phyloP scores from a whole-genome alignment of 108 stramenopile species.

The Cyclotella distinguenda region DNA sequence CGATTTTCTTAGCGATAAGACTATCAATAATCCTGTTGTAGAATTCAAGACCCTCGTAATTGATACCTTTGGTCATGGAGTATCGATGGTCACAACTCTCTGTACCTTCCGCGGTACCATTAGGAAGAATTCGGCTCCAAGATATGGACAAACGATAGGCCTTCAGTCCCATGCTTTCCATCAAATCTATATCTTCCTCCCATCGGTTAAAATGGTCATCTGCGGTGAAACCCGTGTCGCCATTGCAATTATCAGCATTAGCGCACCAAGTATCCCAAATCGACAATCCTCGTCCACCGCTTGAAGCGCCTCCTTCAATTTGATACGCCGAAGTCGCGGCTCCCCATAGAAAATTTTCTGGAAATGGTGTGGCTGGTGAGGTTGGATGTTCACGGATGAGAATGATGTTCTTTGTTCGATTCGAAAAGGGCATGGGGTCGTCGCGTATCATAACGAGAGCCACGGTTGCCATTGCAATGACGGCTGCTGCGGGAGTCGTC shows the following conservation, averaged over 20 bases:
- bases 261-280: constrained; percentile 91
- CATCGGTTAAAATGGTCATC: constrained; percentile 91
- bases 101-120: constrained; percentile 49
- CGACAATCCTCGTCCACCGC: constrained; percentile 78
- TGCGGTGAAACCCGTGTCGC: constrained; percentile 81
- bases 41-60: constrained; percentile 78
- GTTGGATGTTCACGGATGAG: background rate
- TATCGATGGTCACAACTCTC: constrained; percentile 18
- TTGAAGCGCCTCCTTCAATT: constrained; percentile 83
- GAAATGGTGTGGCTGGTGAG: constrained; percentile 38
- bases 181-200: constrained; percentile 78
- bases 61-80: constrained; percentile 35
- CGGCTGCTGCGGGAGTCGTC: background rate
- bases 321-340: constrained; percentile 89
- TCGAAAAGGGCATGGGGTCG: background rate
- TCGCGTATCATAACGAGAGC: background rate
- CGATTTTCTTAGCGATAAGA: constrained; percentile 75
- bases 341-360: constrained; percentile 82
- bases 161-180: constrained; percentile 77
- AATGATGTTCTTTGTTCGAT: background rate
- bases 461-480: background rate
- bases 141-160: constrained; percentile 92
- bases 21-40: constrained; percentile 87
- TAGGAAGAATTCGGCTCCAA: constrained; percentile 89
- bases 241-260: constrained; percentile 50